phyloP scores from a whole-genome alignment of 192 early-diverging fungal genomes.

The Coemansia sp. region DNA sequence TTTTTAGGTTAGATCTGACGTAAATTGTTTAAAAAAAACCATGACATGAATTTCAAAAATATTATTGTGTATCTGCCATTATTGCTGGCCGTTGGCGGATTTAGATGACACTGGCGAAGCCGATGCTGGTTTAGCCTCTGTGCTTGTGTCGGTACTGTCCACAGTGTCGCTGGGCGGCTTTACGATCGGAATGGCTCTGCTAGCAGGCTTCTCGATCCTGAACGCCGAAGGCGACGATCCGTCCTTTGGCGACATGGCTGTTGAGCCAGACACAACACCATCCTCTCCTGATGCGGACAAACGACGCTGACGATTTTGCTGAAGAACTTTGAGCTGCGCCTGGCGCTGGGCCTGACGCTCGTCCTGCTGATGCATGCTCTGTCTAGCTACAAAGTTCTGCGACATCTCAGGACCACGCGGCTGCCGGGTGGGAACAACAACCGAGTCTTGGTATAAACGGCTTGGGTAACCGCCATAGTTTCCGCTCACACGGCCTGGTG shows the following conservation, averaged over 20 bases:
- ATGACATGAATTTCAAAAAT: background rate
- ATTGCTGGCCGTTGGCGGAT: slow-evolving; percentile 3
- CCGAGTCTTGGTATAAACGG: slow-evolving; percentile 55
- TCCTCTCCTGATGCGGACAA: slow-evolving; percentile 43
- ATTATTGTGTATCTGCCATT: background rate
- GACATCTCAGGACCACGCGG: slow-evolving; percentile 70
- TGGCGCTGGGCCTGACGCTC: slow-evolving; percentile 52
- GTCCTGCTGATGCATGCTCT: slow-evolving; percentile 49
- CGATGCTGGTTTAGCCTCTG: background rate
- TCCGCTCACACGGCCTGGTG: slow-evolving; percentile 47
- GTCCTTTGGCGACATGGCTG: slow-evolving; percentile 4
- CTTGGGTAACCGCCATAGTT: slow-evolving; percentile 56
- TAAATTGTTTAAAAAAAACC: background rate
- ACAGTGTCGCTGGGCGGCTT: slow-evolving; percentile 25
- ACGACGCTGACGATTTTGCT: slow-evolving; percentile 54
- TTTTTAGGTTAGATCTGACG: background rate
- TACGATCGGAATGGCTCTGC: slow-evolving; percentile 51
- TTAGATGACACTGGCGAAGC: slow-evolving; percentile 5
- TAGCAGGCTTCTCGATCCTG: slow-evolving; percentile 44
- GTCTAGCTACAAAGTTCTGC: slow-evolving; percentile 69
- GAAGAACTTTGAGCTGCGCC: slow-evolving; percentile 48
- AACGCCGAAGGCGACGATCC: slow-evolving; percentile 20
- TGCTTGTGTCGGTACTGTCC: too few relatives aligned
- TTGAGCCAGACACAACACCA: slow-evolving; percentile 1
- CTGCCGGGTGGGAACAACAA: slow-evolving; percentile 70